Evolutionary conservation across 768 basidiomycete species (phyloP).

Genomic region (Trametes gibbosa): DNA sequence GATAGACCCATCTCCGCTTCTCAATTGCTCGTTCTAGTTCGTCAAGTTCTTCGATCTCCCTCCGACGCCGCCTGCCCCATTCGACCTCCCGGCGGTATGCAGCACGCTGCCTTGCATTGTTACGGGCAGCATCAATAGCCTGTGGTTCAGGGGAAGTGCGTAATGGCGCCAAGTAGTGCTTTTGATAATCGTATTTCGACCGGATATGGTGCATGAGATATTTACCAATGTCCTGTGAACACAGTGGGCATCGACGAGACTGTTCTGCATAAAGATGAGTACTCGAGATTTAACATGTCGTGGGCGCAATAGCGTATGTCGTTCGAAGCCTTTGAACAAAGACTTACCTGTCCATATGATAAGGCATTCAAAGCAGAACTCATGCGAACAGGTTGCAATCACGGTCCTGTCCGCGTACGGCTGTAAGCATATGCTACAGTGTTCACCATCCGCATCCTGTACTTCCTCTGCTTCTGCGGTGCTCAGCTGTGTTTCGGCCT

Average conservation of each 20-base stretch:
- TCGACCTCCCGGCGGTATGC: constrained; percentile 41
- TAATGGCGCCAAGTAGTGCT: constrained; percentile 70
- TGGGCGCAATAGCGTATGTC: no score
- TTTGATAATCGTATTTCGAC: constrained; percentile 77
- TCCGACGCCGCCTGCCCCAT: constrained; percentile 54
- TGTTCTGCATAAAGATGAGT: constrained; percentile 45
- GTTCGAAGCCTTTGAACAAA: background rate
- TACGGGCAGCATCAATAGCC: constrained; percentile 30
- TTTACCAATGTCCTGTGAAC: constrained; percentile 62
- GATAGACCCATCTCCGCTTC: constrained; percentile 77
- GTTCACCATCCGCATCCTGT: constrained; percentile 47
- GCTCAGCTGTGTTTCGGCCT: background rate
- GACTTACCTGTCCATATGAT: constrained; percentile 79
- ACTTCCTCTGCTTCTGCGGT: constrained; percentile 12
- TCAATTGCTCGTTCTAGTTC: constrained; percentile 73
- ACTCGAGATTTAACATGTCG: background rate
- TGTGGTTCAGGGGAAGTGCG: constrained; percentile 47
- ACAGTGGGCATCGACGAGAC: constrained; percentile 77
- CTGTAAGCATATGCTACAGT: constrained; percentile 89
- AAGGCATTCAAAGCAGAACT: constrained; percentile 92
- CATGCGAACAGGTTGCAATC: constrained; percentile 83
- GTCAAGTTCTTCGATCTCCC: constrained; percentile 57
- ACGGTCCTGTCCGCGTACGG: constrained; percentile 72
- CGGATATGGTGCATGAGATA: constrained; percentile 80
- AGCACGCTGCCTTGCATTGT: constrained; percentile 33